Conservation (phyloP, 2,329 filamentous ascomycete genomes). For the Zymoseptoria brevis region DNA sequence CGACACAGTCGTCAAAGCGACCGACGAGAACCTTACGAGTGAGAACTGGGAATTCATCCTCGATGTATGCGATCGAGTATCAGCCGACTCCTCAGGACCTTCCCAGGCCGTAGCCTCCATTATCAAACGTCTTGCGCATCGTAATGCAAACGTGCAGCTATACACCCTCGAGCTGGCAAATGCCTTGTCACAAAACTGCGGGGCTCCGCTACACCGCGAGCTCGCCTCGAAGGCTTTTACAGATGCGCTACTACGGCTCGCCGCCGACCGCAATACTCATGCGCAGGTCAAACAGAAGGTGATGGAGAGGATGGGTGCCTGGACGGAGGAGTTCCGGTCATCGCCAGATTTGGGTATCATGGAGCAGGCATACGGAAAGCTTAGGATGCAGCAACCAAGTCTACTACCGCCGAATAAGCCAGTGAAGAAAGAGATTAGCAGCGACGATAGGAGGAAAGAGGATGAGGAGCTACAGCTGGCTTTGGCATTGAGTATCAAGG, state of each 20-base stretch:
- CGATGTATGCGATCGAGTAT: conserved; percentile 34
- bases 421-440: conserved; percentile 84
- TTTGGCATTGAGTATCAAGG: conserved; percentile 82
- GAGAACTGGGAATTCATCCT: conserved; percentile 66
- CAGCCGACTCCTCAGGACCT: conserved; percentile 28
- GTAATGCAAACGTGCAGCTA: conserved; percentile 91
- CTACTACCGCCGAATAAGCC: conserved; percentile 81
- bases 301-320: conserved; percentile 89
- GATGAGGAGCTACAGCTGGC: conserved; percentile 97
- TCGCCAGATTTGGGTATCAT: conserved; percentile 94
- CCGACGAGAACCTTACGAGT: conserved; percentile 94
- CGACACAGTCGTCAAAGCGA: conserved; percentile 59
- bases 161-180: conserved; percentile 93
- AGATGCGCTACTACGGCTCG: conserved; percentile 81
- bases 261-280: conserved; percentile 89
- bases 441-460: conserved; percentile 84
- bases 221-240: conserved; percentile 88
- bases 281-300: conserved; percentile 96
- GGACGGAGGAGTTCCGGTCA: conserved; percentile 86
- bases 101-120: conserved; percentile 65
- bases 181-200: conserved; percentile 86
- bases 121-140: conserved; percentile 85
- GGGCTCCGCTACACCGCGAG: conserved; percentile 77
- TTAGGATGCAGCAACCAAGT: conserved; percentile 72
- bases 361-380: conserved; percentile 83